A percentile compares a stretch with the other conserved stretches of the same genome.
Evolutionary conservation across 2,329 filamentous ascomycete species (phyloP).

Genomic region (Exophiala aquamarina): DNA sequence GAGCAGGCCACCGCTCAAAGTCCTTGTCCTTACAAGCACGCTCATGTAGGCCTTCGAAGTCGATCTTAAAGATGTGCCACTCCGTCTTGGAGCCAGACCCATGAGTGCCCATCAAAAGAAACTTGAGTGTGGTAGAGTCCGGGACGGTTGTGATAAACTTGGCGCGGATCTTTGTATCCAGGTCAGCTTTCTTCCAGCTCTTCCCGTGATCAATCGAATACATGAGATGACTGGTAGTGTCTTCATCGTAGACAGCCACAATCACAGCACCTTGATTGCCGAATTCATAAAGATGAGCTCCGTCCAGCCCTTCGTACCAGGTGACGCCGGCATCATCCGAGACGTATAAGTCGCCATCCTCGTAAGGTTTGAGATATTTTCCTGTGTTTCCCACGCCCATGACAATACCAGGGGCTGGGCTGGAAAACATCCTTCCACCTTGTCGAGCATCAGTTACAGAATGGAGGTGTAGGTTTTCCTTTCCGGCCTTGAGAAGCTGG

Average conservation of each 20-base stretch:
- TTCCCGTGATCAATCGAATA: slow-evolving; percentile 92
- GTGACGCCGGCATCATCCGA: slow-evolving; percentile 88
- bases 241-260: slow-evolving; percentile 73
- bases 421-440: slow-evolving; percentile 84
- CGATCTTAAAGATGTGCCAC: slow-evolving; percentile 70
- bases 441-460: slow-evolving; percentile 85
- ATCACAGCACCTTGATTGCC: slow-evolving; percentile 89
- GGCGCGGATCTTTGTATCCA: slow-evolving; percentile 69
- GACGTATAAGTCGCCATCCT: slow-evolving; percentile 76
- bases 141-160: slow-evolving; percentile 80
- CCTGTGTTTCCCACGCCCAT: slow-evolving; percentile 95
- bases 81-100: slow-evolving; percentile 53
- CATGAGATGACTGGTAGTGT: slow-evolving; percentile 60
- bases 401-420: slow-evolving; percentile 85
- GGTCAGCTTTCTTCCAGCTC: slow-evolving; percentile 70
- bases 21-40: slow-evolving; percentile 73
- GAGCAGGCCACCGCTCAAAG: slow-evolving; percentile 86
- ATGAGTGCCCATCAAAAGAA: slow-evolving; percentile 69
- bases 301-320: slow-evolving; percentile 72
- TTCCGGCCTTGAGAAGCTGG: slow-evolving; percentile 66
- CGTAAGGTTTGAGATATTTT: slow-evolving; percentile 67
- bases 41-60: slow-evolving; percentile 81
- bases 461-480: slow-evolving; percentile 77
- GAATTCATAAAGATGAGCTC: slow-evolving; percentile 93
- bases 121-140: slow-evolving; percentile 90